Percentiles rank a stretch among this genome's conserved stretches.
phyloP scores from a whole-genome alignment of 495 filamentous ascomycete genomes.

The Trichodelitschia bisporula region DNA sequence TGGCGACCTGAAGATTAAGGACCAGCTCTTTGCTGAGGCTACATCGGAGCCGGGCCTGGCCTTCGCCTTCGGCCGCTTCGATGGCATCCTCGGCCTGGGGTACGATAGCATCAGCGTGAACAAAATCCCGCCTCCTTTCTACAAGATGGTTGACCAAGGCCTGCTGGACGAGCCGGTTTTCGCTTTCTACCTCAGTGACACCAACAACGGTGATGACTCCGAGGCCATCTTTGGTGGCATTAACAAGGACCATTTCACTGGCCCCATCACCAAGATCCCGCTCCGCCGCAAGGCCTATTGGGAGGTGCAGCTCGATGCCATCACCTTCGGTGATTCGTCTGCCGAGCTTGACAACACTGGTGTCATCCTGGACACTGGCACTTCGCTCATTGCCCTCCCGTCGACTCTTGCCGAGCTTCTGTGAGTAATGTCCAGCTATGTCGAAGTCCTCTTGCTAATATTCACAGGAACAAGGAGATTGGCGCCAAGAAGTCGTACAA shows the following conservation, averaged over 20 bases:
- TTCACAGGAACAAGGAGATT: conserved; percentile 62
- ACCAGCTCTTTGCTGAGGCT: conserved; percentile 88
- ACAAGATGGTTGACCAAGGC: conserved; percentile 76
- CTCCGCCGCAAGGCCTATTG: conserved; percentile 97
- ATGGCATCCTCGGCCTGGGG: conserved; percentile 90
- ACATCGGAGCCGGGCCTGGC: conserved; percentile 85
- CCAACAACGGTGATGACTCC: conserved; percentile 49
- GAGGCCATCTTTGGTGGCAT: conserved; percentile 85
- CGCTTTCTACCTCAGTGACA: conserved; percentile 78
- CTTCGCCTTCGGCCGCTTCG: conserved; percentile 94
- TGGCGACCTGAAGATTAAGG: conserved; percentile 65
- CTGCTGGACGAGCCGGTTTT: conserved; percentile 83
- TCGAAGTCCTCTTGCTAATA: conserved; percentile 4
- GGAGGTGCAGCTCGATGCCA: conserved; percentile 90
- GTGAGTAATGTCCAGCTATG: conserved; percentile 16
- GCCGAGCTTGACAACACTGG: conserved; percentile 85
- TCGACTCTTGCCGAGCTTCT: conserved; percentile 82
- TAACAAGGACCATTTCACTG: conserved; percentile 63
- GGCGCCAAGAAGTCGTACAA: conserved; percentile 92
- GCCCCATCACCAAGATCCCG: conserved; percentile 77
- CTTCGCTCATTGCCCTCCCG: conserved; percentile 90
- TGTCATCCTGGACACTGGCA: conserved; percentile 94
- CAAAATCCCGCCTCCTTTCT: conserved; percentile 81
- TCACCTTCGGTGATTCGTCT: conserved; percentile 58
- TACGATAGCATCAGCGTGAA: conserved; percentile 94